Percentiles rank a stretch among this genome's conserved stretches.
Conservation (phyloP, 1,284 basidiomycete genomes). For the Irpex rosettiformis region DNA sequence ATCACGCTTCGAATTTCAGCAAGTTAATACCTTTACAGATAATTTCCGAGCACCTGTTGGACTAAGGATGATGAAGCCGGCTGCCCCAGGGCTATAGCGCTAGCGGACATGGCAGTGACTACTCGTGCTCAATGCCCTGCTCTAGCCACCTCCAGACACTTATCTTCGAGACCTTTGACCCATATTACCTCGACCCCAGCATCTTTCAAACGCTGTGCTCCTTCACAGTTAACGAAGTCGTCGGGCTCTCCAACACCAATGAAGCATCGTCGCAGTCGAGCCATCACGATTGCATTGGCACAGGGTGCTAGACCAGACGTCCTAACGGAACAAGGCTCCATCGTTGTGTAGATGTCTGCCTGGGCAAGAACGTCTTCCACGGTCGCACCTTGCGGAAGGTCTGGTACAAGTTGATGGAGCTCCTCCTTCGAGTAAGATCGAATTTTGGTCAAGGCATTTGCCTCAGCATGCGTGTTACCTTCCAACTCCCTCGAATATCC, state of each 20-base stretch:
- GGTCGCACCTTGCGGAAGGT: conserved; percentile 22
- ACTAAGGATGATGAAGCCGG: no score
- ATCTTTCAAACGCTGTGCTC: conserved; percentile 71
- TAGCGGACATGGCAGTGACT: no score
- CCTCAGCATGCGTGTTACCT: conserved; percentile 98
- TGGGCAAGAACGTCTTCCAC: conserved; percentile 48
- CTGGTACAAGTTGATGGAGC: conserved; percentile 41
- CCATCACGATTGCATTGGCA: conserved; percentile 79
- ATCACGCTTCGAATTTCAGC: no score
- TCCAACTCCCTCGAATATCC: conserved; percentile 92
- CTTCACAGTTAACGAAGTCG: conserved; percentile 95
- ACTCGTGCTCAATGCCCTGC: conserved; percentile 30
- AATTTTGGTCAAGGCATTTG: conserved; percentile 87
- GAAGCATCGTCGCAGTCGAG: conserved; percentile 73
- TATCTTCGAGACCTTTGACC: conserved; percentile 65
- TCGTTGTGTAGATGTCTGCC: conserved; percentile 87
- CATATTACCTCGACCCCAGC: conserved; percentile 79
- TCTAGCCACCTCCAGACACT: conserved; percentile 78
- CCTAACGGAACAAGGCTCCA: conserved; percentile 94
- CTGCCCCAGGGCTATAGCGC: no score
- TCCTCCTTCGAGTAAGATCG: conserved; percentile 39
- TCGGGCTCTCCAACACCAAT: conserved; percentile 92
- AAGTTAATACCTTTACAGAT: no score
- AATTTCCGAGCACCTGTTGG: no score
- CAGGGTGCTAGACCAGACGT: conserved; percentile 88